Base-by-base conservation (phyloP, 2,329 filamentous ascomycete genomes). In the Rugonectria rugulosa region DNA sequence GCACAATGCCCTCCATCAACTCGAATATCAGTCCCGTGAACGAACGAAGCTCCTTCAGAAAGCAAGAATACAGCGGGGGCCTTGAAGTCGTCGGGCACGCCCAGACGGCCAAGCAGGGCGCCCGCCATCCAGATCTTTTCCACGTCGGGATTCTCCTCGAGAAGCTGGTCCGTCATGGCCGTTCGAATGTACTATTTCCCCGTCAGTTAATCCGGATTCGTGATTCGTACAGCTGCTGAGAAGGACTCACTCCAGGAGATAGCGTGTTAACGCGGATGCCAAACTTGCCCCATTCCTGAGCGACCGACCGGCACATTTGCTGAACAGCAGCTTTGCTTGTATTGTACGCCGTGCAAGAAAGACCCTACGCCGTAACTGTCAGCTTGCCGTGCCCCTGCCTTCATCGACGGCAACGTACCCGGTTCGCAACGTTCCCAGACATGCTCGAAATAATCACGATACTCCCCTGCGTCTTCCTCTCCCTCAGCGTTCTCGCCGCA, bases 221-320 rank as follows among this genome's bases (percentile, higher is more conserved):
- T 10, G 27, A 9, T 17, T 12, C 3, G 6, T 17, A 7, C n/a
- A 29, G 8, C 2, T 4, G 4, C 20, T 24, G 17, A 26, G 31
- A n/a, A 9, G 20, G 17, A 65, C 71, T 57, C 71, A 77, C 75
- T 3, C 87, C 86, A 0, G 87, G 86, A 40, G 84, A 88, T 40
- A 89, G 76, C 1, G 84, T 88, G 70, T 89, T 89, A 57, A 89
- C 81, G 8, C 87, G 78, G 50, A 89, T 88, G 21, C 81, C 83
- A 68, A 85, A 76, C 52, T 79, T 72, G 17, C 84, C 85, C 85
- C 85, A 88, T 73, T 88, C 85, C 17, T 81, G 75, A 6, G 85
- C 85, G 4, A 88, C 74, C 44, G 84, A 86, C 34, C 84, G 79
- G 17, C 75, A 81, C 40, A 88, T 77, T 64, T 87, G 83, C 46